These are phyloP conservation scores for Diplotaxis tenuifolia DNA, from an alignment of 345 rosid species.

Conservation along the genomic window DNA sequence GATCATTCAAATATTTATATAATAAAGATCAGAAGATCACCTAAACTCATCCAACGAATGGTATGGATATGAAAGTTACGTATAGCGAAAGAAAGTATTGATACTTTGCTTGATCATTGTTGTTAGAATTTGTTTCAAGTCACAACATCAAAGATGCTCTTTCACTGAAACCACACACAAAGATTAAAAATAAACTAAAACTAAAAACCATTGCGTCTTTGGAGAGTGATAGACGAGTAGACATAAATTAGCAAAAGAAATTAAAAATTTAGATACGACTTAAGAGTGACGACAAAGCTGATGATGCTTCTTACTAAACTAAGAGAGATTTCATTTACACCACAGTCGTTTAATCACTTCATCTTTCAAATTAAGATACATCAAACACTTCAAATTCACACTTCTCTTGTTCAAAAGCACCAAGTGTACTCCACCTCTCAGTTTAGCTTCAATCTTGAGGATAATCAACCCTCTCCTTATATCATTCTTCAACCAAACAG, in stretches of 20 bases:
- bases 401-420: conserved; percentile 25
- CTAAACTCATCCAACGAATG: conserved; percentile 1
- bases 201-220: not conserved
- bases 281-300: conserved; percentile 31
- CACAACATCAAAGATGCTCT: conserved; percentile 6
- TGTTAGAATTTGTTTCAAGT: not conserved
- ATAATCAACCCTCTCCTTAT: conserved; percentile 26
- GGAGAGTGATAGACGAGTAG: not conserved
- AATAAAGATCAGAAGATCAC: not conserved
- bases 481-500: conserved; percentile 35
- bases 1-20: too few relatives aligned
- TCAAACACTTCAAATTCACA: conserved; percentile 27
- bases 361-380: conserved; percentile 24
- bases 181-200: not conserved
- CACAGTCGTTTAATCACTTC: conserved; percentile 20
- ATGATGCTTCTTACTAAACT: conserved; percentile 12
- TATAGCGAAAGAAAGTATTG: conserved; percentile 13
- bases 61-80: not conserved
- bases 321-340: conserved; percentile 23
- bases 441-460: conserved; percentile 21
- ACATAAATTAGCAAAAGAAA: not conserved
- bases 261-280: conserved; percentile 9
- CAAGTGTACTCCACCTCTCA: conserved; percentile 35
- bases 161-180: not conserved
- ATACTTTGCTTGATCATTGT: not conserved